Base-by-base conservation (phyloP, 164 flowering plant genomes). In the Santalum album region DNA sequence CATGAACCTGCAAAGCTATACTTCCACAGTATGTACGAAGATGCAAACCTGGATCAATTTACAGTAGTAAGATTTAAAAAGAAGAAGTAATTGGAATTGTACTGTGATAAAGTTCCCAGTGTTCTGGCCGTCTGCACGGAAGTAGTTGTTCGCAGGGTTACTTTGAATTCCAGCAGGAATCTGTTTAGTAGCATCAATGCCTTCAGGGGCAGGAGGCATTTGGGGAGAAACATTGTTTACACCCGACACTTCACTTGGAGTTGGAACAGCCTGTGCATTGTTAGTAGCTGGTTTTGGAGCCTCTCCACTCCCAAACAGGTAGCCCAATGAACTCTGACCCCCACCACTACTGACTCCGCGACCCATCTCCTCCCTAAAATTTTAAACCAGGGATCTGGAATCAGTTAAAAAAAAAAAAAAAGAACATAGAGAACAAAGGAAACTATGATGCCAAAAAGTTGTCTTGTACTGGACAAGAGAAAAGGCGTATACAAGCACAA, bases 341-440 rank as follows among this genome's bases (percentile, higher is more conserved):
- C 91, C 91, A 57, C 91, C 91, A 16, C 74, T 58, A 70, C 91
- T 84, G 24, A 75, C 83, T 65, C 90, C 90, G 58, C 90, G 90
- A 55, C 82, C 80, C 90, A 83, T 83, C 20, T 69, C 54, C 27
- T 1, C 17, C 24, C 48, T 56, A 9, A n/a, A n/a, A n/a, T n/a
- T n/a, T n/a, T n/a, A n/a, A n/a, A n/a, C n/a, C n/a, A n/a, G n/a
- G n/a, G n/a, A n/a, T n/a, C n/a, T n/a, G n/a, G n/a, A n/a, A n/a
- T n/a, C n/a, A n/a, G n/a, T n/a, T n/a, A n/a, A n/a, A n/a, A n/a
- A n/a, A n/a, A n/a, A n/a, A n/a, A n/a, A n/a, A n/a, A n/a, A n/a
- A n/a, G n/a, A n/a, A n/a, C n/a, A n/a, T n/a, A n/a, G n/a, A n/a
- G n/a, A n/a, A n/a, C n/a, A n/a, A n/a, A n/a, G n/a, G n/a, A n/a